Evolutionary conservation across 176 grass and related monocot genomes (phyloP), one percentile per base, ranked within the genome.

Genomic region (Oryza glumipatula): DNA sequence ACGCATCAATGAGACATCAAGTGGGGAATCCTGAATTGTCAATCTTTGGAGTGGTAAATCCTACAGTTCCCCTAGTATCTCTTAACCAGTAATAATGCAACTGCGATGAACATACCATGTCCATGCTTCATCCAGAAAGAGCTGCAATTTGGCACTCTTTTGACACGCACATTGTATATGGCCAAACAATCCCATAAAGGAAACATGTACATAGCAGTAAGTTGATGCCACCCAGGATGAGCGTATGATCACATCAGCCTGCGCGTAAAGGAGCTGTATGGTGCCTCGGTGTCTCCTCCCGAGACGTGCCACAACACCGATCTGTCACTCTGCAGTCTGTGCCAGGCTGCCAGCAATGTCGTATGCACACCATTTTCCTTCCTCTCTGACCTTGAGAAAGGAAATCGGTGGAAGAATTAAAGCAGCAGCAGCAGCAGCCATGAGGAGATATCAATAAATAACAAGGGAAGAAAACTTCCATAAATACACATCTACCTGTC

Each of bases 401-500:
- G 58, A 13, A 63, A 10, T 63, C n/a, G 33, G 35, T 17, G 68
- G 38, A 70, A 70, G 17, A 70, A 70, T 70, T 70, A 41, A 41
- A 70, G 68, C 68, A 70, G 17, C 68, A 70, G 7, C 68, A 70
- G 17, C 68, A 70, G 7, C 68, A 41, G 68, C 5, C 68, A 41
- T 41, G 35, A 41, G 68, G 68, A 41, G 33, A 41, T 36, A 41
- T 35, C 68, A 70, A 70, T 41, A 70, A 70, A 70, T 70, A n/a
- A 16, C 17, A 70, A 70, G 15, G 35, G 8, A 41, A 70, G 33
- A n/a, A 19, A 41, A 70, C n/a, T 63, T 63, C 68, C 41, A n/a
- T 21, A 70, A 41, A 3, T 41, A 11, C 19, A 39, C 19, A 44
- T 22, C 17, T 43, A n/a, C 44, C 36, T 71, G 39, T 71, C 68